Evolutionary conservation across 208 protist genomes (phyloP).

Genomic region (Naegleria fowleri): DNA sequence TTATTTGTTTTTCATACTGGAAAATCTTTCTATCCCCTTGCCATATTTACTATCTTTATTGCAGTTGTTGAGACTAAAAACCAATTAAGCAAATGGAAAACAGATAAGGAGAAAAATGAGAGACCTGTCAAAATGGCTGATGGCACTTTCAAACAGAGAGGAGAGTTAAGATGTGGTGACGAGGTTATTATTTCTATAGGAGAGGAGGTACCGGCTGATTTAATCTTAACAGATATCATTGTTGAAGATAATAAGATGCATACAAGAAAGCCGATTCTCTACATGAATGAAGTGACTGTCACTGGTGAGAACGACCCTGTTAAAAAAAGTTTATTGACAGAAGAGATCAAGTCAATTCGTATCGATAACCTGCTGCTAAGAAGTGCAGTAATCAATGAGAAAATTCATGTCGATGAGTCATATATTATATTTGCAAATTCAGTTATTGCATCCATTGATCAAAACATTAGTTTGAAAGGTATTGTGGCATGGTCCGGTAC

Average conservation of each 20-base stretch:
- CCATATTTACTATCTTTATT: conserved; percentile 17
- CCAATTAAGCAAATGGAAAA: background rate
- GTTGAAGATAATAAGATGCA: background rate
- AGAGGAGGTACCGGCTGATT: background rate
- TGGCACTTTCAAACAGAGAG: background rate
- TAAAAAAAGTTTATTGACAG: background rate
- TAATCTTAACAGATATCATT: background rate
- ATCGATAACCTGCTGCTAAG: background rate
- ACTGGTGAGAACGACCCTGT: conserved; percentile 14
- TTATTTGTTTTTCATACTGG: conserved; percentile 10
- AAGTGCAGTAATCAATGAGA: background rate
- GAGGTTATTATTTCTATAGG: background rate
- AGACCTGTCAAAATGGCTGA: background rate
- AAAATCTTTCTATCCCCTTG: conserved; percentile 19
- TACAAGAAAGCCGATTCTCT: background rate
- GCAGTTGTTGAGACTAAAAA: background rate
- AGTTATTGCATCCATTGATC: background rate
- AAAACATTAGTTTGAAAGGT: background rate
- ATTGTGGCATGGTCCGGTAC: background rate
- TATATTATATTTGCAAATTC: background rate
- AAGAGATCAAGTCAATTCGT: background rate
- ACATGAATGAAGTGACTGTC: background rate
- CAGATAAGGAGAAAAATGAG: background rate
- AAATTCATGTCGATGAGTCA: background rate
- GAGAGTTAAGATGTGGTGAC: background rate